phyloP scores from a whole-genome alignment of 2,329 filamentous ascomycete species.

The Apiospora sp. region DNA sequence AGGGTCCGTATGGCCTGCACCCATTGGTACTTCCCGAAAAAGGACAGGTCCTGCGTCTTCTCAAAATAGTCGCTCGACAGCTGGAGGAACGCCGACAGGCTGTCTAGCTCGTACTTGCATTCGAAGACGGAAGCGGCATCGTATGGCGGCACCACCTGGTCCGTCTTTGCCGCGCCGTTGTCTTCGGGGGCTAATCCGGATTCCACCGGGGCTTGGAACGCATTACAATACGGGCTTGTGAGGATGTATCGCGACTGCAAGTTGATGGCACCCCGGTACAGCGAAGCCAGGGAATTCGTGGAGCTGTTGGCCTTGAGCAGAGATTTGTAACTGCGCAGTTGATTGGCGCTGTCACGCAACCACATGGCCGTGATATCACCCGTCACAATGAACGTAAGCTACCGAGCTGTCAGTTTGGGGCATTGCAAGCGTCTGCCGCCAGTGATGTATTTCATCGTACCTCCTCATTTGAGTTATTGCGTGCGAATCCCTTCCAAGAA shows the following conservation, averaged over 20 bases:
- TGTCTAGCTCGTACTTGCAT: slow-evolving; percentile 96
- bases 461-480: slow-evolving; percentile 50
- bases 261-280: slow-evolving; percentile 77
- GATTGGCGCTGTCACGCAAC: slow-evolving; percentile 83
- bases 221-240: slow-evolving; percentile 83
- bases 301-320: slow-evolving; percentile 63
- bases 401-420: slow-evolving; percentile 52
- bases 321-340: slow-evolving; percentile 73
- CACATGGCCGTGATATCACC: slow-evolving; percentile 89
- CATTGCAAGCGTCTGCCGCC: background rate
- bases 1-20: slow-evolving; percentile 74
- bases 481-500: slow-evolving; percentile 74
- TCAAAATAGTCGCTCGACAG: slow-evolving; percentile 82
- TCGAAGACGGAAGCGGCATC: slow-evolving; percentile 81
- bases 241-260: slow-evolving; percentile 74
- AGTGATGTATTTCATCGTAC: slow-evolving; percentile 25
- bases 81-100: slow-evolving; percentile 84
- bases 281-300: slow-evolving; percentile 67
- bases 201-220: slow-evolving; percentile 85
- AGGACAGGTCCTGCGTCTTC: slow-evolving; percentile 73
- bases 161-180: slow-evolving; percentile 67
- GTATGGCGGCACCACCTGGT: slow-evolving; percentile 68
- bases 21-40: slow-evolving; percentile 79
- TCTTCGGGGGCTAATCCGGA: slow-evolving; percentile 68
- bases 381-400: slow-evolving; percentile 81